Base-by-base conservation (phyloP, 352 stramenopile genomes). In the Pythium guiyangense region DNA sequence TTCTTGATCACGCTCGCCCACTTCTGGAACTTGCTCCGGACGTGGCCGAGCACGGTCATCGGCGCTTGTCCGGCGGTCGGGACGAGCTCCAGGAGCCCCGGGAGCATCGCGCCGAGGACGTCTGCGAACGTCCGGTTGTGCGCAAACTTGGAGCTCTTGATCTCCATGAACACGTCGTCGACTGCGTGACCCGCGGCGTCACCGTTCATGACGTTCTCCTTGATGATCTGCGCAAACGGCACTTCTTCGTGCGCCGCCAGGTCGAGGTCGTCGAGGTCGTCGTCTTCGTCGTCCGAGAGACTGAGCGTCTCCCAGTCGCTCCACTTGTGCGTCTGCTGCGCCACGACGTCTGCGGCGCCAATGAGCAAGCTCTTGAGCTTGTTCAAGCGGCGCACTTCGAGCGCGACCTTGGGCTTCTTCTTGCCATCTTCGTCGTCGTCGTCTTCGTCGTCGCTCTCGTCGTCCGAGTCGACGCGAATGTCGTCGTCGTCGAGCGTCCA, bases 71-170 rank as follows among this genome's bases (percentile, higher is more conserved):
- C 75, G 5, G 65, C 59, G 6, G 76, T 82, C 34, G 79, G 58
- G 50, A 94, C 73, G 46, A 84, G 59, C 50, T 90, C 84, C 57
- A 92, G 43, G 20, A 95, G 64, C 14, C 77, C 82, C 2, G 85
- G 77, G 11, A 96, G 31, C 52, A 96, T 88, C 27, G 81, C 86
- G 22, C 69, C 67, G 48, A 96, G 76, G 37, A 92, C 87, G 39
- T 92, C 83, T 25, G 75, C 72, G 50, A 94, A 93, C 57, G 82
- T 77, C 10, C 83, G 71, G 69, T 97, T 97, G 69, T 97, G 86
- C n/a, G 89, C 86, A 66, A 96, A 96, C 67, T 97, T 97, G 67
- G 90, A 97, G 56, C 86, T 92, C 77, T 96, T 96, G 66, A 97
- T 97, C 71, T 97, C 89, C 72, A 97, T 88, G 60, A 96, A 90